Conservation (phyloP, 31 red algal species). For the Pterothamnion heteromorphum region DNA sequence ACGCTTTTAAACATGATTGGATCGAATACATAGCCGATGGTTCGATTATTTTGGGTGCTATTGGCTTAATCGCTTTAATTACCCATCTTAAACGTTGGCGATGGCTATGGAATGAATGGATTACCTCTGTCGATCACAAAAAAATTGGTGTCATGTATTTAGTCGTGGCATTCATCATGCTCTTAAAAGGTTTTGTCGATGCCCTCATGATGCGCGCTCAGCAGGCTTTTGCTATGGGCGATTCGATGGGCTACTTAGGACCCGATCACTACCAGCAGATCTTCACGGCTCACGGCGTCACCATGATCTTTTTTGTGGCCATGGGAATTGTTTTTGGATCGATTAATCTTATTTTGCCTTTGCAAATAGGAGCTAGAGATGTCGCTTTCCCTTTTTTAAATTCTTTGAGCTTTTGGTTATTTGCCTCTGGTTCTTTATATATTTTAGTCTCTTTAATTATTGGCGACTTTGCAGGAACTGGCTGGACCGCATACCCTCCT, state of each 20-base stretch:
- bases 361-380: slow-evolving; percentile 33
- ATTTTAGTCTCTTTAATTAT: not conserved
- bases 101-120: not conserved
- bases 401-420: slow-evolving; percentile 5
- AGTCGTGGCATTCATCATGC: not conserved
- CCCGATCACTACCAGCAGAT: slow-evolving; percentile 29
- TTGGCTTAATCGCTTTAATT: no score
- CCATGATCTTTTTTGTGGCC: slow-evolving; percentile 35
- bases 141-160: slow-evolving; percentile 30
- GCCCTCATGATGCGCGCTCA: not conserved
- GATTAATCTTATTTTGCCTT: slow-evolving; percentile 22
- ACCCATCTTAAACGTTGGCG: no score
- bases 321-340: slow-evolving; percentile 29
- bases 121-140: slow-evolving; percentile 44
- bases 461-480: not conserved
- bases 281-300: slow-evolving; percentile 26
- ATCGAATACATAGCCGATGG: no score
- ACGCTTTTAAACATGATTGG: no score
- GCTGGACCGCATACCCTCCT: not conserved
- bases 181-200: slow-evolving; percentile 11
- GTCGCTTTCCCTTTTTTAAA: slow-evolving; percentile 37
- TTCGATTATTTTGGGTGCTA: no score
- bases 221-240: not conserved
- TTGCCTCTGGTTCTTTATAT: not conserved
- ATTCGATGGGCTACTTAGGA: not conserved